phyloP scores from a whole-genome alignment of 2,329 filamentous ascomycete species.

The Sclerotinia minor region DNA sequence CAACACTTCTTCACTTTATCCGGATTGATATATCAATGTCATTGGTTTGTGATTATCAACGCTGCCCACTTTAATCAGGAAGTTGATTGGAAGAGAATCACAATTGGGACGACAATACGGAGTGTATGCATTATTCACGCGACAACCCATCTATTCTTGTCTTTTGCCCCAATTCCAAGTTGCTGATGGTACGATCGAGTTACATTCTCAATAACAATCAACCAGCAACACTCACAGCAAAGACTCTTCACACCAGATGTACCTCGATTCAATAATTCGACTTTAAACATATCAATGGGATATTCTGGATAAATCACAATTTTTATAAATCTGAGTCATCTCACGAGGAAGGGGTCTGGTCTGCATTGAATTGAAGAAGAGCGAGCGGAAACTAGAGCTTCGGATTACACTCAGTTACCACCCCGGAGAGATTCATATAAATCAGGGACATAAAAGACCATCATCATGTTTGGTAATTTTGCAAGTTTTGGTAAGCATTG shows the following conservation, averaged over 20 bases:
- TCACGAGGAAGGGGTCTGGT: not conserved
- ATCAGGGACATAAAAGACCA: conserved; percentile 24
- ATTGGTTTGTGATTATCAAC: not conserved
- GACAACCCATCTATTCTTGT: not conserved
- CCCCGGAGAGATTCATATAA: not conserved
- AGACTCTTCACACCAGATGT: not conserved
- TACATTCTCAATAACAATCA: conserved; percentile 14
- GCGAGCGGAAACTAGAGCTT: not conserved
- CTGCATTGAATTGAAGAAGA: not conserved
- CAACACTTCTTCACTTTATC: not conserved
- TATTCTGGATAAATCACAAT: not conserved
- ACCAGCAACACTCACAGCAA: conserved; percentile 1
- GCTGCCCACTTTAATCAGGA: not conserved
- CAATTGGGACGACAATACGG: conserved; percentile 9
- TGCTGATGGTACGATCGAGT: not conserved
- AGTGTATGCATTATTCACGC: not conserved
- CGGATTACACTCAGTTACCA: not conserved
- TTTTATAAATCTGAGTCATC: not conserved
- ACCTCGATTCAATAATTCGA: not conserved
- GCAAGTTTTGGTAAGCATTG: conserved; percentile 25
- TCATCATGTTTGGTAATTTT: conserved; percentile 25
- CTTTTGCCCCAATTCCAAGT: not conserved
- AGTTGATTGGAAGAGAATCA: conserved; percentile 13
- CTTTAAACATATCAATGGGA: not conserved
- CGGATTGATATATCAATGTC: not conserved